Evolutionary conservation across 2,329 filamentous ascomycete species (phyloP), one percentile per base, ranked within the genome.

Genomic region (Zymoseptoria pseudotritici): DNA sequence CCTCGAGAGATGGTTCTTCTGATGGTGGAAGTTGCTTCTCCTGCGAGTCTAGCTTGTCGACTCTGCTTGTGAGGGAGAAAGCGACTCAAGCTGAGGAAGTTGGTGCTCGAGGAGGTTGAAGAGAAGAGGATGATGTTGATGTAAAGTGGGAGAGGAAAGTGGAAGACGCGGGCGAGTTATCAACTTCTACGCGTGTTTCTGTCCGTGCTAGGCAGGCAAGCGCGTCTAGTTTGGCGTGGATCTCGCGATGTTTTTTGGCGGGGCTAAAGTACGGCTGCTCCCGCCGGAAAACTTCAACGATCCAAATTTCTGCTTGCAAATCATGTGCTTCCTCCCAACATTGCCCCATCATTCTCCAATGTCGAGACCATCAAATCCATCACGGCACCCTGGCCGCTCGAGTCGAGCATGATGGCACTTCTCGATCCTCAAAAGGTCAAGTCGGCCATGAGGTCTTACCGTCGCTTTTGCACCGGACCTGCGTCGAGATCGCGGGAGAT

Each of bases 1-100:
- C 64, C 62, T 66, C 66, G 64, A 64, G 61, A 52, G 55, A 58
- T 56, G 29, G 46, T 54, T 42, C 26, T 49, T 60, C 20, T 59
- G 36, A 42, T 58, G 58, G 53, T 57, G 36, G 54, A 36, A 55
- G 55, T 36, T 57, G 55, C 61, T 56, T 58, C 62, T 56, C 61
- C 24, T 56, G 59, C 53, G 50, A 58, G 21, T 50, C 21, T 21
- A 53, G 51, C 53, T 54, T 51, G 53, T 57, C 59, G 55, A 55
- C 20, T 52, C 50, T 21, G 11, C 42, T 56, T 54, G 60, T 31
- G 17, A 46, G 4, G 36, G 36, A 46, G 56, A 20, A 29, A 49
- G 51, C 22, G 52, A 56, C 58, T 62, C 64, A 63, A 64, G 64
- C 62, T 62, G 51, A 56, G 56, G 54, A n/a, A 59, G 50, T 55